phyloP scores from a whole-genome alignment of 192 early-diverging fungal genomes.

The Coemansia sp. region DNA sequence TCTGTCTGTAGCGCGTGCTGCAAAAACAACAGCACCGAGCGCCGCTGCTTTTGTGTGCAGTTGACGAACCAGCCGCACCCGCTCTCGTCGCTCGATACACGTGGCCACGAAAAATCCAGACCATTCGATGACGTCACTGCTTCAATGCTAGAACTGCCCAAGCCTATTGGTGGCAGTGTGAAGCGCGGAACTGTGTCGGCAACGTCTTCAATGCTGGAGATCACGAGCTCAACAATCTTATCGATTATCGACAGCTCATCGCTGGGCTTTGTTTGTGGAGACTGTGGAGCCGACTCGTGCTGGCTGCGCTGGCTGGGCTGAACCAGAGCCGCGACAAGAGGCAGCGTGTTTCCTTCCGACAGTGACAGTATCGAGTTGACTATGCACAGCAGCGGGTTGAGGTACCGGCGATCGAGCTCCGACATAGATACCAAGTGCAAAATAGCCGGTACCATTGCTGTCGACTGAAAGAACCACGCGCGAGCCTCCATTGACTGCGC shows the following conservation, averaged over 20 bases:
- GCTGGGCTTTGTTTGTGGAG: too few relatives aligned
- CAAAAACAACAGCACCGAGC: conserved; percentile 14
- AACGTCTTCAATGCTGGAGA: conserved; percentile 40
- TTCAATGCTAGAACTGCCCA: background rate
- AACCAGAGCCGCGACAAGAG: conserved; percentile 2
- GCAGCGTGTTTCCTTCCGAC: background rate
- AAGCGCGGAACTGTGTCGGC: conserved; percentile 29
- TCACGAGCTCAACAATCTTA: conserved; percentile 26
- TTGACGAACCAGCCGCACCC: conserved; percentile 45
- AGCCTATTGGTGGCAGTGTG: background rate
- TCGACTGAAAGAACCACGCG: conserved; percentile 10
- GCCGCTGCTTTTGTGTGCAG: conserved; percentile 7
- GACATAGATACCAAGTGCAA: conserved; percentile 25
- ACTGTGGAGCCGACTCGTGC: background rate
- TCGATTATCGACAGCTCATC: conserved; percentile 15
- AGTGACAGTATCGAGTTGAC: conserved; percentile 6
- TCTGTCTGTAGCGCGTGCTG: conserved; percentile 6
- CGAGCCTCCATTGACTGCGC: background rate
- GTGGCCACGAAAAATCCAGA: conserved; percentile 16
- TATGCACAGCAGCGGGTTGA: conserved; percentile 23
- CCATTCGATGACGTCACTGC: background rate
- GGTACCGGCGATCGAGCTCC: conserved; percentile 29
- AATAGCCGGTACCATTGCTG: conserved; percentile 19
- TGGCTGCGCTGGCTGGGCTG: background rate
- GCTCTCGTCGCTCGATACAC: conserved; percentile 34